Evolutionary conservation across 805 yeast genomes (phyloP).

Genomic region (Schwanniomyces sp.): DNA sequence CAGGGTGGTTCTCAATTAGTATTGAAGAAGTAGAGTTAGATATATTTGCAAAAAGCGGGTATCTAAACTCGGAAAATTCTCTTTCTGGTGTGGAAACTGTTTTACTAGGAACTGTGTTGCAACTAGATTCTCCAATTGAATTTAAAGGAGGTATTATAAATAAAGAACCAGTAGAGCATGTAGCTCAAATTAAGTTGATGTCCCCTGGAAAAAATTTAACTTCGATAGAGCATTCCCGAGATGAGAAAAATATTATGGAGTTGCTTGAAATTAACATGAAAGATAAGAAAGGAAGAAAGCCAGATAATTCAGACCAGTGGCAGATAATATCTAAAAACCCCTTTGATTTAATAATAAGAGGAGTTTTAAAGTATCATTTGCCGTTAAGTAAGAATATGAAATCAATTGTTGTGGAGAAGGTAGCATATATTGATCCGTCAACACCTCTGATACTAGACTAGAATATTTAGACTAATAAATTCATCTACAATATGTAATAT

Average conservation of each 20-base stretch:
- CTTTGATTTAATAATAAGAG: slow-evolving; percentile 82
- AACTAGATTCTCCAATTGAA: slow-evolving; percentile 68
- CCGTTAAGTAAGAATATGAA: slow-evolving; percentile 56
- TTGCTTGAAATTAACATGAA: background rate
- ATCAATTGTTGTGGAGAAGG: slow-evolving; percentile 62
- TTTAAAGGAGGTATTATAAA: slow-evolving; percentile 80
- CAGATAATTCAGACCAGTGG: slow-evolving; percentile 63
- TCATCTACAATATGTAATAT: background rate
- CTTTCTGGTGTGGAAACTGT: slow-evolving; percentile 54
- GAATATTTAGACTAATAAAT: background rate
- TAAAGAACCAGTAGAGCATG: slow-evolving; percentile 55
- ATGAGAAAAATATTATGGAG: background rate
- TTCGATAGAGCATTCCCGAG: slow-evolving; percentile 7
- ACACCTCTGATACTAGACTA: background rate
- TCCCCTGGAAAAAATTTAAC: slow-evolving; percentile 64
- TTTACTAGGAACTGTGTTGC: slow-evolving; percentile 65
- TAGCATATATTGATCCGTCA: slow-evolving; percentile 55
- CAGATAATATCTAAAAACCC: slow-evolving; percentile 70
- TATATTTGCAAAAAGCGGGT: slow-evolving; percentile 75
- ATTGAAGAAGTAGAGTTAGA: slow-evolving; percentile 73
- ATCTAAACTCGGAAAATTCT: slow-evolving; percentile 18
- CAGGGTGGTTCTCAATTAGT: slow-evolving; percentile 73
- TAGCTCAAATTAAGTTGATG: slow-evolving; percentile 67
- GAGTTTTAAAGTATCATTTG: slow-evolving; percentile 73
- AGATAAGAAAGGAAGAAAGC: slow-evolving; percentile 17